phyloP scores from a whole-genome alignment of 352 stramenopile species.

The Globisporangium apiculatum region DNA sequence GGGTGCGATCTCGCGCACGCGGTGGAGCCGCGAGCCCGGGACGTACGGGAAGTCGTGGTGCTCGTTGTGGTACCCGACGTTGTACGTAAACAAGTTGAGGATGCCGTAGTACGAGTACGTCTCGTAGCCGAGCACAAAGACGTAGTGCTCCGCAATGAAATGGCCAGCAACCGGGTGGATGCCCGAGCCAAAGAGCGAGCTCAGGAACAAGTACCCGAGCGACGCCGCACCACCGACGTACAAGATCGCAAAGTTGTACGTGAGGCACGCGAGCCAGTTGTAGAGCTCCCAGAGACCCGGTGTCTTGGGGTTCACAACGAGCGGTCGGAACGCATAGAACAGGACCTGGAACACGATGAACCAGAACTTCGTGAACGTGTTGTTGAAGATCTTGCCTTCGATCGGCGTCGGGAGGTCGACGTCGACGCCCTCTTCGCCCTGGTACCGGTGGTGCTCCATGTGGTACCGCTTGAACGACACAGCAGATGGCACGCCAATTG shows the following conservation, averaged over 20 bases:
- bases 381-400: conserved; percentile 89
- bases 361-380: conserved; percentile 84
- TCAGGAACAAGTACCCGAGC: conserved; percentile 91
- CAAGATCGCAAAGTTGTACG: conserved; percentile 84
- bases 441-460: conserved; percentile 95
- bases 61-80: conserved; percentile 98
- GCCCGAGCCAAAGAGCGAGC: conserved; percentile 88
- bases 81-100: conserved; percentile 96
- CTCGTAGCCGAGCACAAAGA: conserved; percentile 92
- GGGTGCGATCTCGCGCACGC: conserved; percentile 84
- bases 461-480: conserved; percentile 97
- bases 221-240: conserved; percentile 70
- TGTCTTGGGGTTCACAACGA: conserved; percentile 90
- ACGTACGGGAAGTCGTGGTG: conserved; percentile 97
- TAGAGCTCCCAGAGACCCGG: conserved; percentile 80
- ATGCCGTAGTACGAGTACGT: conserved; percentile 98
- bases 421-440: conserved; percentile 92
- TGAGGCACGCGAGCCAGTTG: conserved; percentile 78
- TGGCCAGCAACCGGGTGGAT: conserved; percentile 95
- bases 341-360: conserved; percentile 91
- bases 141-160: conserved; percentile 98
- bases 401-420: conserved; percentile 90
- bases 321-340: conserved; percentile 92
- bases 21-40: conserved; percentile 84
- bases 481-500: conserved; percentile 88